These are phyloP conservation scores for Spinellus fusiger DNA, from an alignment of 192 early-diverging fungal genomes.

Conservation along the genomic window DNA sequence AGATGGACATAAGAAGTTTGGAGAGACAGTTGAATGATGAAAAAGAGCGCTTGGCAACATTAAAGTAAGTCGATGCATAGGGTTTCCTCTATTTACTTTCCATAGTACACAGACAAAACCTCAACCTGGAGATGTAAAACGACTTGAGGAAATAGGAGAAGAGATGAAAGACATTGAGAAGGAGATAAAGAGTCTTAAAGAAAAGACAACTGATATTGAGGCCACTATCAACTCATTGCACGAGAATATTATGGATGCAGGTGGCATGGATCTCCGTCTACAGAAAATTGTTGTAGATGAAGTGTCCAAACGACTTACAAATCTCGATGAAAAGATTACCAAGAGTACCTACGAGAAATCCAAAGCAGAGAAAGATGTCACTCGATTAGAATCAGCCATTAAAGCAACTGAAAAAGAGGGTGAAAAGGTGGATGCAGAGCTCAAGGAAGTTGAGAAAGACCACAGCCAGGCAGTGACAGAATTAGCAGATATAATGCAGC, in stretches of 20 bases:
- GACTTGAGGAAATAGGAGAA: constrained; percentile 43
- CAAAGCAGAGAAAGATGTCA: constrained; percentile 69
- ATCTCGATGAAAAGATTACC: constrained; percentile 59
- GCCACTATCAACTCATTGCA: constrained; percentile 76
- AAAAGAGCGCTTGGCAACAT: constrained; percentile 51
- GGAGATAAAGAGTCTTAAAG: constrained; percentile 46
- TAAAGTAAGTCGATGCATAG: constrained; percentile 36
- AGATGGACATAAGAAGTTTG: constrained; percentile 67
- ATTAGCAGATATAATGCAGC: constrained; percentile 18
- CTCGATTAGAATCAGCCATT: constrained; percentile 61
- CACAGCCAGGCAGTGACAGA: constrained; percentile 8
- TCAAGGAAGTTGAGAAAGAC: constrained; percentile 34
- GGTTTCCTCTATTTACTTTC: not conserved
- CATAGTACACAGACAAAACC: constrained; percentile 43
- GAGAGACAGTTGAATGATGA: constrained; percentile 63
- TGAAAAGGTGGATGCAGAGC: constrained; percentile 43
- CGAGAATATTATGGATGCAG: constrained; percentile 85
- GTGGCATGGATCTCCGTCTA: constrained; percentile 78
- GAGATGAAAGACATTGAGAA: constrained; percentile 40
- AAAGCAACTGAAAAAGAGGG: constrained; percentile 59
- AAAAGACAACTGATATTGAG: constrained; percentile 59
- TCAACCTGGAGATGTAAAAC: constrained; percentile 44
- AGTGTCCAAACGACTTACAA: constrained; percentile 70
- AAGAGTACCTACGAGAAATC: constrained; percentile 68
- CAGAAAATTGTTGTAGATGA: constrained; percentile 85